These are phyloP conservation scores for Epichloe hybrida DNA, from an alignment of 2,329 filamentous ascomycete species.

Conservation along the genomic window DNA sequence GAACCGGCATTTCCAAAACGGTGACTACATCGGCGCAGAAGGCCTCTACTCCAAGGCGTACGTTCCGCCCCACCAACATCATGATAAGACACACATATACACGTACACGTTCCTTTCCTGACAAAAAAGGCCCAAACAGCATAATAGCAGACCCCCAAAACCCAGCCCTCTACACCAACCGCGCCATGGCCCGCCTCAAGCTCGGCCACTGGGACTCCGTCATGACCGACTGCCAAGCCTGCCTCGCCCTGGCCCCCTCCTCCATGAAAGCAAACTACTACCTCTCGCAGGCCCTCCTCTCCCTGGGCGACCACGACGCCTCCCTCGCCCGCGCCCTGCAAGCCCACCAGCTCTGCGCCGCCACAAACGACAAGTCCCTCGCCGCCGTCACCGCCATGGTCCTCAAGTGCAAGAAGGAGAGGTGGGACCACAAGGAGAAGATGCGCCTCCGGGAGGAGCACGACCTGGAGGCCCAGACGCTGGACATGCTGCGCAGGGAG, in stretches of 20 bases:
- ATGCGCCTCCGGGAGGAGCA: conserved; percentile 40
- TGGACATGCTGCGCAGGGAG: conserved; percentile 35
- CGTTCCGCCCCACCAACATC: conserved; percentile 14
- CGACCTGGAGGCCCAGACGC: conserved; percentile 46
- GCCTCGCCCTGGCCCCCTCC: conserved; percentile 49
- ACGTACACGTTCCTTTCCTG: background rate
- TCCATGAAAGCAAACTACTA: conserved; percentile 78
- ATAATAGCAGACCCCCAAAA: conserved; percentile 70
- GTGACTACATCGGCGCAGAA: conserved; percentile 54
- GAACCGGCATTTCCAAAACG: conserved; percentile 50
- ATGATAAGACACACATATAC: background rate
- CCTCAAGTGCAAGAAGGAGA: conserved; percentile 67
- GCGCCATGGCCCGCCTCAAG: conserved; percentile 69
- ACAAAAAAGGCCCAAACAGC: conserved; percentile 23
- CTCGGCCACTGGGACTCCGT: conserved; percentile 60
- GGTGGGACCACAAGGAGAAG: conserved; percentile 67
- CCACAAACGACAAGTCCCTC: conserved; percentile 51
- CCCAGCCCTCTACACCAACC: conserved; percentile 74
- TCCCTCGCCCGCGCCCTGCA: conserved; percentile 56
- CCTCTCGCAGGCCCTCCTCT: conserved; percentile 71
- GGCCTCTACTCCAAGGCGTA: conserved; percentile 59
- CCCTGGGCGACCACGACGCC: conserved; percentile 48
- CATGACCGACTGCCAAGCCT: conserved; percentile 63
- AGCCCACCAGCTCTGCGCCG: conserved; percentile 60
- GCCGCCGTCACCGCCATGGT: conserved; percentile 60